phyloP scores from a whole-genome alignment of 352 stramenopile genomes.

The Globisporangium cederbergense region DNA sequence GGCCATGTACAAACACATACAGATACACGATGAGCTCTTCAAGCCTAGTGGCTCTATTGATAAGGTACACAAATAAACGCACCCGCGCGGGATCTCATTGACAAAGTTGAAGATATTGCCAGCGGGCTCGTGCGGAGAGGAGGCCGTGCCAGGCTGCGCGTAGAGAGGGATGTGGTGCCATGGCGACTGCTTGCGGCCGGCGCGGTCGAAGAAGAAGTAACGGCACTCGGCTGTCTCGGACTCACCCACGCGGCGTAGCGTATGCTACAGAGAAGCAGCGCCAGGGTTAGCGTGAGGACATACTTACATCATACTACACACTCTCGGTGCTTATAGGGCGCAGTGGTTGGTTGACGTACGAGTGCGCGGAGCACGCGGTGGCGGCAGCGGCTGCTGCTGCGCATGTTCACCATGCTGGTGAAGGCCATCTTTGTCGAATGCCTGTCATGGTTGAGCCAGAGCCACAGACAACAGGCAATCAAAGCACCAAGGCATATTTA shows the following conservation, averaged over 20 bases:
- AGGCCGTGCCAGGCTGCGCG: constrained; percentile 24
- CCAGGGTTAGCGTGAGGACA: background rate
- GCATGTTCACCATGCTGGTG: background rate
- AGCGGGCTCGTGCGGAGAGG: constrained; percentile 29
- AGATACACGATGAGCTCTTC: background rate
- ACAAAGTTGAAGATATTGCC: constrained; percentile 89
- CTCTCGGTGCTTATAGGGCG: background rate
- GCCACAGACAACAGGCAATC: background rate
- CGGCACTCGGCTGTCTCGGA: constrained; percentile 68
- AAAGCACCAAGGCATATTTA: background rate
- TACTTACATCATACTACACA: background rate
- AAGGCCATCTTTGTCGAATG: constrained; percentile 1
- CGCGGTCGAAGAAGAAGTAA: constrained; percentile 79
- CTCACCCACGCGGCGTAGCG: constrained; percentile 55
- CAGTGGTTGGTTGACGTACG: background rate
- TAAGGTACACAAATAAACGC: background rate
- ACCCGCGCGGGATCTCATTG: constrained; percentile 91
- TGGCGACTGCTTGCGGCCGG: constrained; percentile 80
- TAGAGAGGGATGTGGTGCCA: constrained; percentile 94
- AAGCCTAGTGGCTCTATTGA: too few species aligned
- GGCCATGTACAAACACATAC: background rate
- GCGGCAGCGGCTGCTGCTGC: background rate
- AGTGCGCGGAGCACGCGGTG: constrained; percentile 6
- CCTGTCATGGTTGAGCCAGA: background rate
- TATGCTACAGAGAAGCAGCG: constrained; percentile 38